Percentiles rank a stretch among this genome's conserved stretches.
Evolutionary conservation across 345 rosid genomes (phyloP).

Genomic region (Bretschneidera sinensis): DNA sequence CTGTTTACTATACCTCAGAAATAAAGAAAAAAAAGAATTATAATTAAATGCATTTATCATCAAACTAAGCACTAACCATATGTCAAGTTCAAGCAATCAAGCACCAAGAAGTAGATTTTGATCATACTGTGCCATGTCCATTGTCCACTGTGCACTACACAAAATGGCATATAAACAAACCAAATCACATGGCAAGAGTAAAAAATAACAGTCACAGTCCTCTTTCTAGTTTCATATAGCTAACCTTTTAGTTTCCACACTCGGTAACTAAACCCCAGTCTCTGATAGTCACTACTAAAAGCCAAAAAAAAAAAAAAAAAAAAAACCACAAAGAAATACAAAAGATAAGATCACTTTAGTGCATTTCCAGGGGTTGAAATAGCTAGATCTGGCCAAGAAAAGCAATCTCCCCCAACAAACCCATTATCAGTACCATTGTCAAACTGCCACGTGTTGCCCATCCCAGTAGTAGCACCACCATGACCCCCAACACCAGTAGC

Average conservation of each 20-base stretch:
- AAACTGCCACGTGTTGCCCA: slow-evolving; percentile 69
- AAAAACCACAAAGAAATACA: not conserved
- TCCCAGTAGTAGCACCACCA: slow-evolving; percentile 26
- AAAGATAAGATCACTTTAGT: slow-evolving; percentile 42
- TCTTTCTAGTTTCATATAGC: slow-evolving; percentile 15
- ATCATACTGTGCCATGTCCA: slow-evolving; percentile 16
- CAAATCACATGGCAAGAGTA: slow-evolving; percentile 25
- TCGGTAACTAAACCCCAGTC: slow-evolving; percentile 14
- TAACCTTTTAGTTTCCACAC: slow-evolving; percentile 8
- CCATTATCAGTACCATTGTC: slow-evolving; percentile 59
- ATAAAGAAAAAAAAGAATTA: too few species aligned
- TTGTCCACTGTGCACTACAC: too few species aligned
- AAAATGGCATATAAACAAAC: slow-evolving; percentile 11
- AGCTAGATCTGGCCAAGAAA: slow-evolving; percentile 90
- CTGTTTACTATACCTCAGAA: not conserved
- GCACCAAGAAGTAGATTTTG: slow-evolving; percentile 15
- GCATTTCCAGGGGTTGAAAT: slow-evolving; percentile 82
- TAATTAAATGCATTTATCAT: too few species aligned
- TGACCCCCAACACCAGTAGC: slow-evolving; percentile 21
- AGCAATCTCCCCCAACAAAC: slow-evolving; percentile 62
- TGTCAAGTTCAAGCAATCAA: not conserved
- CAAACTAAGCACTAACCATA: not conserved
- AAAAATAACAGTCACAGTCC: slow-evolving; percentile 6
- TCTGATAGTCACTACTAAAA: slow-evolving; percentile 1
- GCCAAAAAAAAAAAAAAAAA: not conserved